Evolutionary conservation across 2,329 filamentous ascomycete species (phyloP), one percentile per base, ranked within the genome.

Genomic region (Cladophialophora chaetospira): DNA sequence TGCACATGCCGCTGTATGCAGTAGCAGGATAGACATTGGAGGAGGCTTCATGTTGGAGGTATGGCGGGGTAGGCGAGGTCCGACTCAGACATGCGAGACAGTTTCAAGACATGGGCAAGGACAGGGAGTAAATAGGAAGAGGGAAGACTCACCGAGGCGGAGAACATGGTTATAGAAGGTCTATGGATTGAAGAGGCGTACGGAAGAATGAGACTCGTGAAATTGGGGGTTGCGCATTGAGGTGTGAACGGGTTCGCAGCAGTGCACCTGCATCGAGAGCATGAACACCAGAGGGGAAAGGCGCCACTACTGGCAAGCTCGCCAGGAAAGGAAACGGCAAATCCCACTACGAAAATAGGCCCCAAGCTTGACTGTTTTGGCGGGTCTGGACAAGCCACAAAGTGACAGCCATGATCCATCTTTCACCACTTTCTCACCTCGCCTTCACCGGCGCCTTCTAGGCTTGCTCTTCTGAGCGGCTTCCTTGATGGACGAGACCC

Each of bases 141-240:
- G 45, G 55, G 38, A 52, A 31, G 55, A 63, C 61, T 63, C 50
- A 63, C 61, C 55, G 61, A 61, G 47, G 61, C 56, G 50, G 61
- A 53, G 47, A 63, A 63, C 61, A 63, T 63, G 55, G 58, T 59
- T 60, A 59, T 57, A 35, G 47, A 57, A 48, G 44, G 28, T 23
- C 60, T 57, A 55, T 62, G 46, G 56, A 58, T 48, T 50, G 53
- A 57, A 59, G 56, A 58, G 45, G 49, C 21, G 53, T 40, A 38
- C 52, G 36, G 55, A 21, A 8, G 8, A 50, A 44, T 26, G 25
- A 47, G 53, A 54, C 40, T 53, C 42, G 52, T 56, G 42, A 50
- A 52, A 53, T 44, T 58, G 55, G 43, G 50, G 55, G 35, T 26
- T 43, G 55, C 52, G 55, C 46, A 25, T 58, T 50, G 31, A 49